Evolutionary conservation across 768 basidiomycete species (phyloP), one percentile per base, ranked within the genome.

Genomic region (Leucosporidium yakuticum): DNA sequence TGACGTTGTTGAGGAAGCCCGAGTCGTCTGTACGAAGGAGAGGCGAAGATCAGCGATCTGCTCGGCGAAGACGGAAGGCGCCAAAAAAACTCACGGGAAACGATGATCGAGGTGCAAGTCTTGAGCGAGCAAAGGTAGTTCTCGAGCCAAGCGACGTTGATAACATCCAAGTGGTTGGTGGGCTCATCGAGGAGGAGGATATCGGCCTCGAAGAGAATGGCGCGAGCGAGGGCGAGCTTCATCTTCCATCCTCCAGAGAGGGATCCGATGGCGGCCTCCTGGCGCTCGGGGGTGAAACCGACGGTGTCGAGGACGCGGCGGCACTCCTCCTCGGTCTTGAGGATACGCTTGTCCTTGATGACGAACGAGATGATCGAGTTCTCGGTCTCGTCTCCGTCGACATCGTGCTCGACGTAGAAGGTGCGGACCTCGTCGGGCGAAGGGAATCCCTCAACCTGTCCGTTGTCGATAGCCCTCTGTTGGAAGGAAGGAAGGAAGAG

Each of bases 171-270:
- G 75, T 95, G 95, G 94, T 61, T 84, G 82, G 61, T 81, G 78
- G 71, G 81, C 80, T 93, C 91, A 76, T 95, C 79, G 73, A 82
- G 77, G 53, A 82, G 77, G 64, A 82, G 76, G 63, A 82, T 81
- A 67, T 82, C 81, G 71, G 81, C 94, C 75, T 95, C 93, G 82
- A 95, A 95, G 63, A 97, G 82, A 90, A 98, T 97, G 23, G 94
- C 95, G 74, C 94, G 83, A 7, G 93, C 94, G 60, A 98, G 84
- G 78, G 97, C 94, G 62, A 98, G 84, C 76, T 97, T 98, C 94
- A 98, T 97, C 82, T 98, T 98, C 94, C 94, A 98, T 58, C 95
- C 94, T 76, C 95, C 95, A 20, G 94, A 96, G 71, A 97, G 82
- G 48, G 90, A 88, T 55, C 91, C 92, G 69, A 97, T 93, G 65